These are phyloP conservation scores for Zasmidium citrigriseum DNA, from an alignment of 2,329 filamentous ascomycete genomes.

Conservation along the genomic window DNA sequence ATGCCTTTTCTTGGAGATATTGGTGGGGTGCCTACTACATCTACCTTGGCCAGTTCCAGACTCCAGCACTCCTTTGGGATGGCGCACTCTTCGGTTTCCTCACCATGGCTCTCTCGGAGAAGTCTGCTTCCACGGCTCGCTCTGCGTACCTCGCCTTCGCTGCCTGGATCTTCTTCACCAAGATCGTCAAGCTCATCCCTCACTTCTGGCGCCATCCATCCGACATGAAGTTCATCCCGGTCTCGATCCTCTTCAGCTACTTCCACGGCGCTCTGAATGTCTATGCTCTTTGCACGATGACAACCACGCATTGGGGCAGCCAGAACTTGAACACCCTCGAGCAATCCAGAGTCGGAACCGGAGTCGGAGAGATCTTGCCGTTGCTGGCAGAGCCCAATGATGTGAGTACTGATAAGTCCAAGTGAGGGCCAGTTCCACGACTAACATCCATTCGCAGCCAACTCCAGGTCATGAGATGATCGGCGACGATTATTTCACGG, in stretches of 20 bases:
- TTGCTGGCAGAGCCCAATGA: slow-evolving; percentile 19
- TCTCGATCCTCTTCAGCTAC: slow-evolving; percentile 58
- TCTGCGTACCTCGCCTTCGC: slow-evolving; percentile 19
- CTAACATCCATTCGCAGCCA: slow-evolving; percentile 13
- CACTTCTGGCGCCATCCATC: slow-evolving; percentile 54
- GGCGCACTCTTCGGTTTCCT: slow-evolving; percentile 41
- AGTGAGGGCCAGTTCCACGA: slow-evolving; percentile 10
- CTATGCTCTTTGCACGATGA: slow-evolving; percentile 53
- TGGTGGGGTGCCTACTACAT: slow-evolving; percentile 60
- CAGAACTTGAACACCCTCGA: slow-evolving; percentile 29
- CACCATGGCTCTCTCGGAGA: slow-evolving; percentile 23
- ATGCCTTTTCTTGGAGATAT: slow-evolving; percentile 39
- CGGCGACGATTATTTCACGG: slow-evolving; percentile 23
- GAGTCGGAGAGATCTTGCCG: slow-evolving; percentile 18
- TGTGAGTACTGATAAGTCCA: slow-evolving; percentile 2
- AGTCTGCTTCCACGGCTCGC: not conserved
- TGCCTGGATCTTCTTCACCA: slow-evolving; percentile 56
- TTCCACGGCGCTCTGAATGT: slow-evolving; percentile 60
- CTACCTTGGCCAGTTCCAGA: slow-evolving; percentile 55
- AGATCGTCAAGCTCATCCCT: slow-evolving; percentile 58
- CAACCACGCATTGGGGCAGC: slow-evolving; percentile 33
- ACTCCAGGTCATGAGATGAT: slow-evolving; percentile 15
- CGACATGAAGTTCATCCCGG: slow-evolving; percentile 54
- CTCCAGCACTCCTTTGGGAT: slow-evolving; percentile 60
- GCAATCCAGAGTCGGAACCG: slow-evolving; percentile 14